These are phyloP conservation scores for Medicago ruthenica DNA, from an alignment of 306 rosid genomes.

Conservation along the genomic window DNA sequence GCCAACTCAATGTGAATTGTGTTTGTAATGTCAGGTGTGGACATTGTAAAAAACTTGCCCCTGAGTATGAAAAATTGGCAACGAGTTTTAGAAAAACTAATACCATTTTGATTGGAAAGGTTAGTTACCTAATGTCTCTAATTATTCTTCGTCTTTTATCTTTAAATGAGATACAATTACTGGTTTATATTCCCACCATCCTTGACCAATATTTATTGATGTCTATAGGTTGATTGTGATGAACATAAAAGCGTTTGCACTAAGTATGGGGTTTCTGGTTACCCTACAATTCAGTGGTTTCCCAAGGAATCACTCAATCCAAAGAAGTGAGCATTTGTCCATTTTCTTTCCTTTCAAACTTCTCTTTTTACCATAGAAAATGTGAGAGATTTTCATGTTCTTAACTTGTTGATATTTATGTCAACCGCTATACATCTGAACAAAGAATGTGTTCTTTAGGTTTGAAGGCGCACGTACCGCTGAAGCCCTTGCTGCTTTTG, in stretches of 20 bases:
- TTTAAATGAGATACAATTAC: not conserved
- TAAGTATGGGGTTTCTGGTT: constrained; percentile 82
- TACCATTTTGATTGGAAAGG: constrained; percentile 81
- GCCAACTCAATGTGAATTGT: not conserved
- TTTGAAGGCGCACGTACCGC: constrained; percentile 81
- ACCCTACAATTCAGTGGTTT: constrained; percentile 90
- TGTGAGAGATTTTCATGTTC: constrained; percentile 10
- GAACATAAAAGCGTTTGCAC: constrained; percentile 78
- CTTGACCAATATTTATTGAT: not conserved
- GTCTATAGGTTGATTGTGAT: constrained; percentile 83
- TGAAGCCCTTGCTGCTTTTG: constrained; percentile 78
- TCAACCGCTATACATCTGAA: constrained; percentile 10
- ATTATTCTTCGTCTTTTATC: not conserved
- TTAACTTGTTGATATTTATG: not conserved
- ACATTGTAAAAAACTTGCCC: constrained; percentile 91
- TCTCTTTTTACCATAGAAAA: not conserved
- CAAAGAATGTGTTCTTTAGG: constrained; percentile 51
- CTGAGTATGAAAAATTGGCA: constrained; percentile 87
- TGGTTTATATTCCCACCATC: not conserved
- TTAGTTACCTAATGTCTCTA: constrained; percentile 14
- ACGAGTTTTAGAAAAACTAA: constrained; percentile 71
- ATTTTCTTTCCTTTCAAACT: constrained; percentile 4
- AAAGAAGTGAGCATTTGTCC: constrained; percentile 59
- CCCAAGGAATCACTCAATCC: constrained; percentile 86
- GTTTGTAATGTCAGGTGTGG: constrained; percentile 73